Evolutionary conservation across 192 early-diverging fungal genomes (phyloP), one percentile per base, ranked within the genome.

Genomic region (Podila clonocystis): DNA sequence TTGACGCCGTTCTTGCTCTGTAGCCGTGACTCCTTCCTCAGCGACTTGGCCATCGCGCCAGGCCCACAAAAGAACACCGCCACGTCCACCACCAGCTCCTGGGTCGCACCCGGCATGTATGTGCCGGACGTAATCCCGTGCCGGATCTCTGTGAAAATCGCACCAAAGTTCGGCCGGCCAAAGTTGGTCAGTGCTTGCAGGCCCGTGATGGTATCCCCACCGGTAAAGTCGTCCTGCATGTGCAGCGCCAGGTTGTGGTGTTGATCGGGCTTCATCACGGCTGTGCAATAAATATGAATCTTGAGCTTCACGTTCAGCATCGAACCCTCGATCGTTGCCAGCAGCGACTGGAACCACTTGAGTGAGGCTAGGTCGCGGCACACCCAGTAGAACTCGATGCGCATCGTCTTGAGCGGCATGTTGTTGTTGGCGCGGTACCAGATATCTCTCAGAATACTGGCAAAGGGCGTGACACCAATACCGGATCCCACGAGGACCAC

Each of bases 61-160:
- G 93, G 94, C 9, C 95, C 95, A 73, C 95, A 96, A 83, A 91
- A 94, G 84, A 95, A 95, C 36, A 96, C 93, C 20, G 94, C 95
- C 11, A 96, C 89, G 49, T 92, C 88, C 0, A 86, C 74, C 2
- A 79, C 65, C 1, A 89, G 74, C 60, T 87, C 85, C 50, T 83
- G 82, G 38, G 73, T 85, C 13, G 85, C 85, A 22, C 75, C 80
- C 7, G 84, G 84, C 68, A 85, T 74, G 50, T 85, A 85, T 5
- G 67, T 79, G 2, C 84, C 84, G 52, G 61, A 62, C 9, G 50
- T 68, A 48, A 85, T 85, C 0, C 74, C 74, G 62, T 70, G 58
- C 29, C 72, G 61, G 58, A 91, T 82, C 50, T 90, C 84, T 29
- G 83, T 69, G 66, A 96, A 92, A 55, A 95, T 90, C 50, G 82